A percentile compares a stretch with the other conserved stretches of the same genome.
These are phyloP conservation scores for Penicillium rolfsii DNA, from an alignment of 2,329 filamentous ascomycete genomes.

Conservation along the genomic window DNA sequence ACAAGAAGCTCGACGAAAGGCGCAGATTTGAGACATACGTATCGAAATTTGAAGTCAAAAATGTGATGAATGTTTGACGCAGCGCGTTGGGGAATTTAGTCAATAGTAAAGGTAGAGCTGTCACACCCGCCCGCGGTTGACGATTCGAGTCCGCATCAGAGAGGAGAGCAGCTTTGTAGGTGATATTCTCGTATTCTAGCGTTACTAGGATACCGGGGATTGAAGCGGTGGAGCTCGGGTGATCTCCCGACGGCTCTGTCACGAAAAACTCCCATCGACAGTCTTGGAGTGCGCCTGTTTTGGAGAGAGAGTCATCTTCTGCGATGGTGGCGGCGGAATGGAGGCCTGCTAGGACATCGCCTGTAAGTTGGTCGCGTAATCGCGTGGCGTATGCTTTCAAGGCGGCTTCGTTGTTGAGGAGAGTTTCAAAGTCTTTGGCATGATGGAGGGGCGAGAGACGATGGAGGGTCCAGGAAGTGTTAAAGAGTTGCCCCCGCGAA, in stretches of 20 bases:
- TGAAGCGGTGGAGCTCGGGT: constrained; percentile 23
- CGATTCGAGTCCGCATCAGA: constrained; percentile 36
- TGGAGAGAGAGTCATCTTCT: constrained; percentile 46
- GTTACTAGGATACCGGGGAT: constrained; percentile 51
- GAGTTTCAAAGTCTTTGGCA: constrained; percentile 41
- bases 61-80: constrained; percentile 54
- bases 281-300: constrained; percentile 51
- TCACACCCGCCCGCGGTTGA: constrained; percentile 41
- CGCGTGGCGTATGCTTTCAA: constrained; percentile 53
- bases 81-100: constrained; percentile 56
- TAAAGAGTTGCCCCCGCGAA: constrained; percentile 50
- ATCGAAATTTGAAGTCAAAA: constrained; percentile 56
- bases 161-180: constrained; percentile 56
- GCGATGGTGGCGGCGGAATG: constrained; percentile 40
- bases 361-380: constrained; percentile 54
- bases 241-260: constrained; percentile 37
- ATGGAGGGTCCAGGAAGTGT: constrained; percentile 58
- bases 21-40: constrained; percentile 51
- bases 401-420: constrained; percentile 40
- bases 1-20: constrained; percentile 51
- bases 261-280: constrained; percentile 51
- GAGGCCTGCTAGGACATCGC: constrained; percentile 52
- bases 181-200: constrained; percentile 54
- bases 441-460: constrained; percentile 59
- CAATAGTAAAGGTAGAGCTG: constrained; percentile 55